These are phyloP conservation scores for Singerocomus rubriflavus DNA, from an alignment of 1,284 basidiomycete genomes.

Conservation along the genomic window DNA sequence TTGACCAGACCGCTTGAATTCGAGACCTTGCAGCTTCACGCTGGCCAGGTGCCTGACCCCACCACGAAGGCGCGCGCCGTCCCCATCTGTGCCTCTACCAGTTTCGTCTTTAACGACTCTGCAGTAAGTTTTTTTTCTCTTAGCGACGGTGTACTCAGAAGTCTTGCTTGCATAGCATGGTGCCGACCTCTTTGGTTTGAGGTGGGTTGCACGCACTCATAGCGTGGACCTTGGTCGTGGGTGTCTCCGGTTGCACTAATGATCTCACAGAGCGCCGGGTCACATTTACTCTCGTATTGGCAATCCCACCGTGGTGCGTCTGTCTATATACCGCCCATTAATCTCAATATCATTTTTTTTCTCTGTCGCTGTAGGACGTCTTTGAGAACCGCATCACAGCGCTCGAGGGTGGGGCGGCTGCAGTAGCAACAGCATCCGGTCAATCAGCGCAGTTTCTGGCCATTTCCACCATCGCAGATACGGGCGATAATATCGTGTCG, in stretches of 20 bases:
- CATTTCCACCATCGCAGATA: constrained; percentile 58
- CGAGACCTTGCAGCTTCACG: constrained; percentile 83
- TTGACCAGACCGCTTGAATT: constrained; percentile 53
- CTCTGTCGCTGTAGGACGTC: constrained; percentile 50
- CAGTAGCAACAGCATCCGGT: constrained; percentile 77
- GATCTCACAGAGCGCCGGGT: constrained; percentile 49
- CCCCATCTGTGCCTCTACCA: constrained; percentile 78
- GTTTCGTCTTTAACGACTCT: constrained; percentile 78
- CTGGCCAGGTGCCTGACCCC: constrained; percentile 71
- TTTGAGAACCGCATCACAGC: constrained; percentile 85
- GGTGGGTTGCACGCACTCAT: constrained; percentile 32
- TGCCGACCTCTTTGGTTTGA: constrained; percentile 79
- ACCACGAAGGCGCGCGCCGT: constrained; percentile 77
- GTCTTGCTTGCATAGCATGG: constrained; percentile 55
- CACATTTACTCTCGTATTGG: constrained; percentile 79
- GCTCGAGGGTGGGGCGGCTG: constrained; percentile 79
- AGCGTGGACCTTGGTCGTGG: background rate
- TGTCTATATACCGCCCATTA: background rate
- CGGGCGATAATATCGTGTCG: constrained; percentile 83
- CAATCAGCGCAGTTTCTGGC: constrained; percentile 84
- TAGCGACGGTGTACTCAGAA: background rate
- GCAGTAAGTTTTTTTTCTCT: constrained; percentile 39
- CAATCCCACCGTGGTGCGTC: constrained; percentile 78
- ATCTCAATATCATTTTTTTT: background rate
- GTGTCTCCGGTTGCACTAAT: background rate